phyloP scores from a whole-genome alignment of 2,329 filamentous ascomycete genomes.

The Periglandula ipomoeae region DNA sequence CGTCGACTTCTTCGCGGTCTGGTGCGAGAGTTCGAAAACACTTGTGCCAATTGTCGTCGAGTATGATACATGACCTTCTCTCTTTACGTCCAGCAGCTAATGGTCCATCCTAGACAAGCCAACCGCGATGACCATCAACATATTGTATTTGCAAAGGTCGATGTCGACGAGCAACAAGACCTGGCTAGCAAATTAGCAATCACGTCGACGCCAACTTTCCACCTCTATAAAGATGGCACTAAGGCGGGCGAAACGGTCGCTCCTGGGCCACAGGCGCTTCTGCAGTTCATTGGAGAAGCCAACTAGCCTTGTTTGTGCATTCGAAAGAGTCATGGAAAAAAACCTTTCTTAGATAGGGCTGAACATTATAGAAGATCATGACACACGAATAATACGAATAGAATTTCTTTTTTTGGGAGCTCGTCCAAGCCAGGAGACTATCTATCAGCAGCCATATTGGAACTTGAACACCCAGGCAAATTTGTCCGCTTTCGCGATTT shows the following conservation, averaged over 20 bases:
- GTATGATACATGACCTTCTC: background rate
- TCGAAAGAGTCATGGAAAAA: background rate
- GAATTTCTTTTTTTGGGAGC: too few species aligned
- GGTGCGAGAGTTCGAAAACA: conserved; percentile 3
- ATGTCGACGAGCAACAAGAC: conserved; percentile 2
- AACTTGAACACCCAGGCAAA: background rate
- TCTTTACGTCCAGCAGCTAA: background rate
- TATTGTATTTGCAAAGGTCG: conserved; percentile 4
- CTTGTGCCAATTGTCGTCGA: conserved; percentile 8
- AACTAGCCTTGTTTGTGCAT: background rate
- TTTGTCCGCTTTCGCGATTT: background rate
- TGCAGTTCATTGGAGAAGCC: conserved; percentile 4
- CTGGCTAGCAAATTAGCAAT: background rate
- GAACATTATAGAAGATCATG: too few species aligned
- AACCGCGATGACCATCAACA: conserved; percentile 3
- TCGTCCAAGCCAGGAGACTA: background rate
- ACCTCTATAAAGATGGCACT: conserved; percentile 1
- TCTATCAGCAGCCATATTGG: background rate
- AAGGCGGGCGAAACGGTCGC: background rate
- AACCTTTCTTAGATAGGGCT: too few species aligned
- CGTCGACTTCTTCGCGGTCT: conserved; percentile 6
- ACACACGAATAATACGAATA: too few species aligned
- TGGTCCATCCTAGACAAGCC: background rate
- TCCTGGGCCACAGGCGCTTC: conserved; percentile 4
- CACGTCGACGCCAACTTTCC: conserved; percentile 3